Conservation (phyloP, 2,329 filamentous ascomycete species). For the Beauveria asiatica region DNA sequence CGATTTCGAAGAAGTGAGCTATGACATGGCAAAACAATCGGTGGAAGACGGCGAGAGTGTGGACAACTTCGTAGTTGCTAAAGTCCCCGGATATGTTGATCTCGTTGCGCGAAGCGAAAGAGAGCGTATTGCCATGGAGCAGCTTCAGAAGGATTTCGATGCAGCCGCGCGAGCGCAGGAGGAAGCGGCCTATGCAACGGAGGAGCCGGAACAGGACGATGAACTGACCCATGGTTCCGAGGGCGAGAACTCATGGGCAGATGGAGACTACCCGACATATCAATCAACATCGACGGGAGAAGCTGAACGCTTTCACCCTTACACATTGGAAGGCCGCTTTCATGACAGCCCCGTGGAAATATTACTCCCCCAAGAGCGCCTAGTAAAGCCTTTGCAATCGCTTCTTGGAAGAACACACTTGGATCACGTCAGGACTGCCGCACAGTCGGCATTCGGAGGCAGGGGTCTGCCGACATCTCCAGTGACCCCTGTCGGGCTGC, state of each 20-base stretch:
- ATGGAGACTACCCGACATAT: not conserved
- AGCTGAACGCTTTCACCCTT: constrained; percentile 56
- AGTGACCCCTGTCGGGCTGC: constrained; percentile 53
- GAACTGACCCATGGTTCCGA: constrained; percentile 14
- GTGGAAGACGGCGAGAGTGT: constrained; percentile 10
- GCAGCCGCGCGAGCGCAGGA: constrained; percentile 29
- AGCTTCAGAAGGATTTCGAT: constrained; percentile 50
- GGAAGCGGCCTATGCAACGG: constrained; percentile 19
- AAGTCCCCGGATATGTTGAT: constrained; percentile 33
- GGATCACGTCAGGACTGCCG: constrained; percentile 65
- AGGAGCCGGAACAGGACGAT: constrained; percentile 25
- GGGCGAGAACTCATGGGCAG: not conserved
- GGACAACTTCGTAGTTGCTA: constrained; percentile 14
- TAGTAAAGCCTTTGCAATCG: constrained; percentile 61
- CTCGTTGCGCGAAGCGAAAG: constrained; percentile 43
- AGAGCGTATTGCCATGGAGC: constrained; percentile 46
- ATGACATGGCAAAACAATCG: constrained; percentile 18
- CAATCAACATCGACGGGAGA: constrained; percentile 15
- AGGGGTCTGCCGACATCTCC: constrained; percentile 67
- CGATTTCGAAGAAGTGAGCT: constrained; percentile 53
- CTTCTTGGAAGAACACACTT: constrained; percentile 61
- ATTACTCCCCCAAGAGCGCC: constrained; percentile 58
- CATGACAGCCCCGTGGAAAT: constrained; percentile 66
- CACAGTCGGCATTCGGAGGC: constrained; percentile 70
- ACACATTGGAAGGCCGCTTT: constrained; percentile 67